phyloP scores from a whole-genome alignment of 208 protist genomes.

The Hexamita inflata region DNA sequence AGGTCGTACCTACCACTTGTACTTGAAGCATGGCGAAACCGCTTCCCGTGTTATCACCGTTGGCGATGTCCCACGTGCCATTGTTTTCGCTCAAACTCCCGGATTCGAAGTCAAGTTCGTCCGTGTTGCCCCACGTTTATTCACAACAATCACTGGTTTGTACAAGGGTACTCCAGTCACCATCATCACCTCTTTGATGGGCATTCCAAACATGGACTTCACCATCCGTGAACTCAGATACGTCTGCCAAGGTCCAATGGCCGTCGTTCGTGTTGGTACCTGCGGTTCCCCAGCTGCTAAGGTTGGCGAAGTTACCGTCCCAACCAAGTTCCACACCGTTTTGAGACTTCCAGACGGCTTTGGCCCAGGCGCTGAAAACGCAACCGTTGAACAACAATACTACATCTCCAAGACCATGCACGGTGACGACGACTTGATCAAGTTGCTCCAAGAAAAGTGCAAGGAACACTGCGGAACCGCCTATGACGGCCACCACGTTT shows the following conservation, averaged over 20 bases:
- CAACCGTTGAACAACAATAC: background rate
- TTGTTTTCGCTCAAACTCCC: conserved; percentile 29
- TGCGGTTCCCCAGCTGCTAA: conserved; percentile 41
- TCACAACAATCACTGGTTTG: conserved; percentile 44
- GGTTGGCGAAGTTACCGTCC: conserved; percentile 41
- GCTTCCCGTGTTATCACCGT: conserved; percentile 44
- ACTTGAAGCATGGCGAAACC: conserved; percentile 42
- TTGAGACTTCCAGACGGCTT: conserved; percentile 34
- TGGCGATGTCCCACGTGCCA: conserved; percentile 39
- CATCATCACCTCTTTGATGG: conserved; percentile 49
- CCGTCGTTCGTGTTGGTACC: conserved; percentile 49
- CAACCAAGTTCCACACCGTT: conserved; percentile 12
- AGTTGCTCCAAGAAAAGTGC: background rate
- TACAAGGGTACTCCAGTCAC: conserved; percentile 44
- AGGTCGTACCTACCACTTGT: conserved; percentile 49
- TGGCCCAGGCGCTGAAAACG: background rate
- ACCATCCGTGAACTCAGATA: conserved; percentile 43
- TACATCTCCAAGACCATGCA: conserved; percentile 21
- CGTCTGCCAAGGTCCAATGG: conserved; percentile 42
- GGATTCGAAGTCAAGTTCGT: conserved; percentile 26
- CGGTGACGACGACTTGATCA: background rate
- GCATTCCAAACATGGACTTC: conserved; percentile 53
- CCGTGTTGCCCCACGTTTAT: conserved; percentile 31
- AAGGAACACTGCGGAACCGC: background rate
- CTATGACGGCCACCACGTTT: conserved; percentile 35